phyloP scores from a whole-genome alignment of 2,329 filamentous ascomycete genomes.

The Fusarium aywerte region DNA sequence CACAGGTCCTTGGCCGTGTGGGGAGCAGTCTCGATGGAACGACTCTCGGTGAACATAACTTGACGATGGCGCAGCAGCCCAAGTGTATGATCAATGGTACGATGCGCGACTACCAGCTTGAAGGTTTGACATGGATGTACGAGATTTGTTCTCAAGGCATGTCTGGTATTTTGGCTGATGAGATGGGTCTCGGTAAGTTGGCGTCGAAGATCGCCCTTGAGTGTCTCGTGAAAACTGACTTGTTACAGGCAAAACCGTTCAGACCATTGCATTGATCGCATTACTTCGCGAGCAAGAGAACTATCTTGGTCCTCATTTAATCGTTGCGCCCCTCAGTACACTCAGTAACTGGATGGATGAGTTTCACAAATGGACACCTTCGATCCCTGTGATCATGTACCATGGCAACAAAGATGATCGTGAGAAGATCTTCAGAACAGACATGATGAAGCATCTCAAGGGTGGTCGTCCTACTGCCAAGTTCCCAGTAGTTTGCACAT shows the following conservation, averaged over 20 bases:
- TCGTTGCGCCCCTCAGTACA: slow-evolving; percentile 90
- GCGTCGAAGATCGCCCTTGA: rapidly evolving
- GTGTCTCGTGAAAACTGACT: slow-evolving; percentile 11
- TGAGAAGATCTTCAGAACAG: slow-evolving; percentile 77
- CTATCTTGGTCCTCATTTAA: slow-evolving; percentile 86
- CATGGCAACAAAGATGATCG: slow-evolving; percentile 85
- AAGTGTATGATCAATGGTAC: slow-evolving; percentile 84
- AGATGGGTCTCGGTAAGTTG: slow-evolving; percentile 81
- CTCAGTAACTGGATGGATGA: slow-evolving; percentile 97
- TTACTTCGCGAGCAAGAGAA: slow-evolving; percentile 87
- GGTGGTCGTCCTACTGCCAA: slow-evolving; percentile 67
- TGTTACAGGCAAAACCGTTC: slow-evolving; percentile 81
- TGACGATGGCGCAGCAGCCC: slow-evolving; percentile 87
- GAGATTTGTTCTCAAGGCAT: slow-evolving; percentile 83
- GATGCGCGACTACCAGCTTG: slow-evolving; percentile 94
- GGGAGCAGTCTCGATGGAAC: slow-evolving; percentile 70
- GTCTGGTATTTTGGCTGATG: slow-evolving; percentile 90
- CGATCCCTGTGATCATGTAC: slow-evolving; percentile 88
- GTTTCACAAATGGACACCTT: slow-evolving; percentile 89
- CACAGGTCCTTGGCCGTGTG: slow-evolving; percentile 69
- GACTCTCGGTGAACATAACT: slow-evolving; percentile 69
- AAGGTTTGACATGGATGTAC: slow-evolving; percentile 95
- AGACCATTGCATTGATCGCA: slow-evolving; percentile 88
- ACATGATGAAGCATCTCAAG: slow-evolving; percentile 75
- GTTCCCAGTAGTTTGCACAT: slow-evolving; percentile 94